phyloP scores from a whole-genome alignment of 805 yeast genomes.

The Sungouiozyma intestinalis region DNA sequence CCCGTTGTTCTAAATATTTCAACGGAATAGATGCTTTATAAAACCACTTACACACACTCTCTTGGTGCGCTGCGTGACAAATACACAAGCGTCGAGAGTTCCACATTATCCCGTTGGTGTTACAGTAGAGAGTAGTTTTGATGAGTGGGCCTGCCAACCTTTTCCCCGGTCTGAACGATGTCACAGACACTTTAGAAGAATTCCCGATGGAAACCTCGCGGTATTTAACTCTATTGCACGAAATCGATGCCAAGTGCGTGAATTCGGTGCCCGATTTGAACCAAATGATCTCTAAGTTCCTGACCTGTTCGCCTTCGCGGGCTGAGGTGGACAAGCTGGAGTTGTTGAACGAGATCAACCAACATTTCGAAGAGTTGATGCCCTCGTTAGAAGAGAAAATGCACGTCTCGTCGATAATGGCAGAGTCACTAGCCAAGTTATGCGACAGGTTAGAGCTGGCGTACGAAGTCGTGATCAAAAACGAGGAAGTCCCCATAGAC shows the following conservation, averaged over 20 bases:
- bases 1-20: too few species aligned
- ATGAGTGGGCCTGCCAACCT: constrained; percentile 35
- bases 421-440: constrained; percentile 63
- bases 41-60: too few species aligned
- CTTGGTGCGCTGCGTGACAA: too few species aligned
- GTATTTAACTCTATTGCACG: constrained; percentile 79
- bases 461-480: constrained; percentile 58
- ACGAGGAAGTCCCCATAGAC: constrained; percentile 68
- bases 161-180: constrained; percentile 84
- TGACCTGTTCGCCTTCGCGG: too few species aligned
- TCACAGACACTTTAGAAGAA: constrained; percentile 84
- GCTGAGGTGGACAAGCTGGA: too few species aligned
- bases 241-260: constrained; percentile 90
- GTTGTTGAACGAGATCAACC: constrained; percentile 29
- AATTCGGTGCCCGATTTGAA: constrained; percentile 60
- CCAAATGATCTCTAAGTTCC: constrained; percentile 21
- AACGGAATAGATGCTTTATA: too few species aligned
- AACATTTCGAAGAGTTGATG: constrained; percentile 52
- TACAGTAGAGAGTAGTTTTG: too few species aligned
- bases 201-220: constrained; percentile 74
- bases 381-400: constrained; percentile 94
- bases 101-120: too few species aligned
- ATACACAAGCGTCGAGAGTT: too few species aligned
- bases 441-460: constrained; percentile 68
- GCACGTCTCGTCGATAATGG: constrained; percentile 91